Evolutionary conservation across 2,329 filamentous ascomycete species (phyloP).

Genomic region (Trichophyton verrucosum): DNA sequence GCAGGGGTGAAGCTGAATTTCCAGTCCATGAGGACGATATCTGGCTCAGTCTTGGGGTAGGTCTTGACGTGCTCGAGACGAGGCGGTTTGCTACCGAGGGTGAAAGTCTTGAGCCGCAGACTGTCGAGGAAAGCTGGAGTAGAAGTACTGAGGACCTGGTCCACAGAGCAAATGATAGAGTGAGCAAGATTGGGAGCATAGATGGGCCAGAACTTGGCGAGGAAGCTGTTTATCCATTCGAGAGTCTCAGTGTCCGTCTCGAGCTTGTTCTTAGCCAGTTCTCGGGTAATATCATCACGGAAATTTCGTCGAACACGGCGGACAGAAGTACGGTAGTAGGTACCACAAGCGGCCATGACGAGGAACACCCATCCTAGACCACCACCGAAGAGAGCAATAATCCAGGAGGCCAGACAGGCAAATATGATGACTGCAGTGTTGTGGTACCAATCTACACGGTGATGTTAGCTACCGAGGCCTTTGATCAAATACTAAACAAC

Average conservation of each 20-base stretch:
- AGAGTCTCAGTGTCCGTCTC: slow-evolving; percentile 86
- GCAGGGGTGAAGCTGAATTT: slow-evolving; percentile 99
- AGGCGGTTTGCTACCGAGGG: slow-evolving; percentile 86
- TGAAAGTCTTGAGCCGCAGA: slow-evolving; percentile 84
- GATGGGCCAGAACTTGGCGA: slow-evolving; percentile 99
- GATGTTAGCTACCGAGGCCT: neutral
- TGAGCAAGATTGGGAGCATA: slow-evolving; percentile 88
- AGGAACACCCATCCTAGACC: slow-evolving; percentile 88
- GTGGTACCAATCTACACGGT: slow-evolving; percentile 80
- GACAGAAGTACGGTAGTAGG: slow-evolving; percentile 92
- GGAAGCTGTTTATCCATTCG: slow-evolving; percentile 98
- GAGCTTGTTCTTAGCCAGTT: slow-evolving; percentile 72
- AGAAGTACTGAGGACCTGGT: slow-evolving; percentile 85
- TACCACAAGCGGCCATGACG: slow-evolving; percentile 81
- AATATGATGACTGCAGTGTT: slow-evolving; percentile 92
- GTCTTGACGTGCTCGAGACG: slow-evolving; percentile 97
- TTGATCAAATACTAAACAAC: neutral
- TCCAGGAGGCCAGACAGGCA: slow-evolving; percentile 80
- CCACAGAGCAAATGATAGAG: slow-evolving; percentile 84
- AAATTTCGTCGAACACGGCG: slow-evolving; percentile 91
- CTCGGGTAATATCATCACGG: slow-evolving; percentile 81
- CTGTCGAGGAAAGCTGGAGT: slow-evolving; percentile 90
- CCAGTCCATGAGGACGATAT: slow-evolving; percentile 98
- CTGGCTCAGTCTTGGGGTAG: slow-evolving; percentile 88
- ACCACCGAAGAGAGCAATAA: slow-evolving; percentile 77